phyloP scores from a whole-genome alignment of 2,329 filamentous ascomycete genomes.

The Trichoderma atrobrunneum region DNA sequence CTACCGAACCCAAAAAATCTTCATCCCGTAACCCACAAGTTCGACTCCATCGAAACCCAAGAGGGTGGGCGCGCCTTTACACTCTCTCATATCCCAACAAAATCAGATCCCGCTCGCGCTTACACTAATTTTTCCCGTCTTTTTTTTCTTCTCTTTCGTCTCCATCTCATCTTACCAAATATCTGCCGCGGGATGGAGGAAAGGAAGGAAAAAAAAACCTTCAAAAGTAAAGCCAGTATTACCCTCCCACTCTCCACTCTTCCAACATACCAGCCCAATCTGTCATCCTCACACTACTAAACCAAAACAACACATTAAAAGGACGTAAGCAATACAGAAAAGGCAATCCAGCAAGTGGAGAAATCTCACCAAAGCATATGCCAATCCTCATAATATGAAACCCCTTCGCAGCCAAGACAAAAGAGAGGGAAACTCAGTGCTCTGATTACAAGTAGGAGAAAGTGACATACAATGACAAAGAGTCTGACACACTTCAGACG shows the following conservation, averaged over 20 bases:
- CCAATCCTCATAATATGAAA: neutral
- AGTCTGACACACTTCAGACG: neutral
- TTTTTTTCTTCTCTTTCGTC: neutral
- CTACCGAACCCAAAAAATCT: neutral
- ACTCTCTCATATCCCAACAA: neutral
- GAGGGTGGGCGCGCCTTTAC: neutral
- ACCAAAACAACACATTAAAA: neutral
- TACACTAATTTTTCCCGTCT: neutral
- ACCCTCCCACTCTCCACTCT: neutral
- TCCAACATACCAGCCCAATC: neutral
- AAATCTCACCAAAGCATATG: neutral
- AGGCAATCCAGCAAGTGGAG: neutral
- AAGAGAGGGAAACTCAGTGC: neutral
- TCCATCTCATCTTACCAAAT: neutral
- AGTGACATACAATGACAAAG: neutral
- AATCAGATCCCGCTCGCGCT: neutral
- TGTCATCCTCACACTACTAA: neutral
- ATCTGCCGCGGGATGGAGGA: neutral
- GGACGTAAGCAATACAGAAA: neutral
- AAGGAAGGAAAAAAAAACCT: neutral
- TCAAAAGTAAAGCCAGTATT: neutral
- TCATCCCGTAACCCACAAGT: neutral
- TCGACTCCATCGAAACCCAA: neutral
- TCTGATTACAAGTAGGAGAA: neutral
- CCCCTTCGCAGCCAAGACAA: too few species aligned